Conservation (phyloP, 768 basidiomycete species). For the Harrya chromipes region DNA sequence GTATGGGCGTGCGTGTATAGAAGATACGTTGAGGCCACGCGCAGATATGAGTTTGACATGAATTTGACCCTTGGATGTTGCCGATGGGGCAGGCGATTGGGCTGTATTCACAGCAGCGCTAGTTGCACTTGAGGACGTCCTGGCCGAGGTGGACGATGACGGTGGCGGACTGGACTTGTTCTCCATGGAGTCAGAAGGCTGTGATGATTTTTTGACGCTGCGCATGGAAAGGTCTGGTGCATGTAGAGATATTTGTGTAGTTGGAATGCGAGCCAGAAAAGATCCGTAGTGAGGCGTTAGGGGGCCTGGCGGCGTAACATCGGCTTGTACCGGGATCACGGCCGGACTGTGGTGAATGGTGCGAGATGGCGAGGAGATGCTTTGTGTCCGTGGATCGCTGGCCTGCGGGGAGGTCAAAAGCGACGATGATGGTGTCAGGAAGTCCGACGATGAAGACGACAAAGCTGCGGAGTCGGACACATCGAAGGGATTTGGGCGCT, state of each 20-base stretch:
- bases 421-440: slow-evolving; percentile 5
- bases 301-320: slow-evolving; percentile 43
- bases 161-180: slow-evolving; percentile 38
- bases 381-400: slow-evolving; percentile 13
- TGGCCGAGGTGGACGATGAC: slow-evolving; percentile 39
- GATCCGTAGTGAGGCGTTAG: slow-evolving; percentile 46
- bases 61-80: slow-evolving; percentile 67
- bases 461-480: slow-evolving; percentile 31
- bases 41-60: slow-evolving; percentile 96
- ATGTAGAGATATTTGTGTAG: slow-evolving; percentile 72
- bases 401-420: not conserved
- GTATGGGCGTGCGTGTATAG: slow-evolving; percentile 71
- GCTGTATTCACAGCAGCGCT: slow-evolving; percentile 18
- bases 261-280: slow-evolving; percentile 52
- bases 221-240: slow-evolving; percentile 83
- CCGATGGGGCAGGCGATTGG: slow-evolving; percentile 30
- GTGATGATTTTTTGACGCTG: slow-evolving; percentile 43
- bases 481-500: slow-evolving; percentile 65
- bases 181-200: slow-evolving; percentile 31
- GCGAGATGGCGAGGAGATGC: slow-evolving; percentile 9
- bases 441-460: slow-evolving; percentile 19
- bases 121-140: slow-evolving; percentile 31
- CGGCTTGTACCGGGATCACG: slow-evolving; percentile 26
- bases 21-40: slow-evolving; percentile 72
- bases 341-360: slow-evolving; percentile 26